Conservation (phyloP, 495 filamentous ascomycete genomes). For the Saxophila tyrrhenica region DNA sequence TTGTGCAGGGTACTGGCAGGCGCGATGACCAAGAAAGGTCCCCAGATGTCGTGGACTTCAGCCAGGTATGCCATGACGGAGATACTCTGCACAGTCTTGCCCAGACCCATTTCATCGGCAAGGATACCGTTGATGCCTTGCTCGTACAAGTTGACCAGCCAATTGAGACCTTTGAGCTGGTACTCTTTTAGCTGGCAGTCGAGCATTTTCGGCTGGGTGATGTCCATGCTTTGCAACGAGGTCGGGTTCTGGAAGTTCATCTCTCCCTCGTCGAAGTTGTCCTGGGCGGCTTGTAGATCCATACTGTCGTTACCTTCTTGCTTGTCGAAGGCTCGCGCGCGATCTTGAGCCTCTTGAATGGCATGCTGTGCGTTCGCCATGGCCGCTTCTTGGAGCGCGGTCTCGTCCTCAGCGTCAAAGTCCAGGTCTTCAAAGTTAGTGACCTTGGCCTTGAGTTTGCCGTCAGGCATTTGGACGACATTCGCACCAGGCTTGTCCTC, state of each 20-base stretch:
- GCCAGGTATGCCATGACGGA: constrained; percentile 99
- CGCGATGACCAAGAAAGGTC: constrained; percentile 92
- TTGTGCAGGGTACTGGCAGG: constrained; percentile 96
- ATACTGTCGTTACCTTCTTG: constrained; percentile 36
- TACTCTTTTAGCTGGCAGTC: constrained; percentile 94
- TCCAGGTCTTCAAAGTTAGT: constrained; percentile 90
- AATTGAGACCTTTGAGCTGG: constrained; percentile 95
- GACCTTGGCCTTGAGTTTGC: constrained; percentile 52
- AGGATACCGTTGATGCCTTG: constrained; percentile 99
- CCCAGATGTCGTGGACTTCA: constrained; percentile 96
- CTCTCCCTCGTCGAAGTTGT: constrained; percentile 63
- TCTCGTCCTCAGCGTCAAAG: constrained; percentile 92
- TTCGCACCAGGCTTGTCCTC: constrained; percentile 36
- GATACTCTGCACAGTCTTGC: constrained; percentile 97
- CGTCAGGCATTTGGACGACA: constrained; percentile 47
- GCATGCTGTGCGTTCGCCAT: constrained; percentile 95
- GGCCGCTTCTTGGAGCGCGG: constrained; percentile 65
- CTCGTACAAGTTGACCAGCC: constrained; percentile 97
- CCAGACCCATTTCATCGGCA: constrained; percentile 98
- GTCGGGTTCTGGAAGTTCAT: constrained; percentile 99
- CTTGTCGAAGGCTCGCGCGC: constrained; percentile 79
- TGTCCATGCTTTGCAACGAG: constrained; percentile 82
- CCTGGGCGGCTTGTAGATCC: constrained; percentile 38
- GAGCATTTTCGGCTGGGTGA: constrained; percentile 89
- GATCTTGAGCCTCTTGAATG: constrained; percentile 86